These are phyloP conservation scores for Ceratocystis huliohia DNA, from an alignment of 2,329 filamentous ascomycete species.

Conservation along the genomic window DNA sequence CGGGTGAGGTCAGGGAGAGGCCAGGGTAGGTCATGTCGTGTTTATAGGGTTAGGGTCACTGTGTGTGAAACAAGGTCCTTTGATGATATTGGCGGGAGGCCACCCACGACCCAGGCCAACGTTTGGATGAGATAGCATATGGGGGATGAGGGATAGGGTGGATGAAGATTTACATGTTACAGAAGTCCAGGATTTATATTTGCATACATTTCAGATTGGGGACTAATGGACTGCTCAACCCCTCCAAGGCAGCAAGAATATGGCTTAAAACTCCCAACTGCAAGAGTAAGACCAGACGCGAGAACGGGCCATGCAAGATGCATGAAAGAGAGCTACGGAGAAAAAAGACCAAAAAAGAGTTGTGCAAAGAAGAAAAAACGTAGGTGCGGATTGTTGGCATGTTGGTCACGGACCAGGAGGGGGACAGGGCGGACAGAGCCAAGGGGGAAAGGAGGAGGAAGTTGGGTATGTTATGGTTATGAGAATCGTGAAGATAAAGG, in stretches of 20 bases:
- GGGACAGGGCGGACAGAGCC: background rate
- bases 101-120: background rate
- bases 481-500: background rate
- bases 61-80: background rate
- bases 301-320: background rate
- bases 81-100: background rate
- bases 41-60: background rate
- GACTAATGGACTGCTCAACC: background rate
- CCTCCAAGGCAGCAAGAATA: background rate
- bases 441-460: background rate
- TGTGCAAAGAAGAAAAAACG: background rate
- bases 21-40: background rate
- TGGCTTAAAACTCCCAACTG: background rate
- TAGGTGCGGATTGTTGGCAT: background rate
- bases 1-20: background rate
- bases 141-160: background rate
- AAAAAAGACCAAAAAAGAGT: background rate
- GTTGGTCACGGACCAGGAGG: background rate
- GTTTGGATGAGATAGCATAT: too few relatives aligned
- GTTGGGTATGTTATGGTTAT: background rate
- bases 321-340: background rate
- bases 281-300: background rate
- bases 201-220: constrained; percentile 1
- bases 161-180: constrained; percentile 1
- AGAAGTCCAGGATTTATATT: background rate